Percentiles rank a stretch among this genome's conserved stretches.
phyloP scores from a whole-genome alignment of 345 rosid genomes.

The Salix exigua region DNA sequence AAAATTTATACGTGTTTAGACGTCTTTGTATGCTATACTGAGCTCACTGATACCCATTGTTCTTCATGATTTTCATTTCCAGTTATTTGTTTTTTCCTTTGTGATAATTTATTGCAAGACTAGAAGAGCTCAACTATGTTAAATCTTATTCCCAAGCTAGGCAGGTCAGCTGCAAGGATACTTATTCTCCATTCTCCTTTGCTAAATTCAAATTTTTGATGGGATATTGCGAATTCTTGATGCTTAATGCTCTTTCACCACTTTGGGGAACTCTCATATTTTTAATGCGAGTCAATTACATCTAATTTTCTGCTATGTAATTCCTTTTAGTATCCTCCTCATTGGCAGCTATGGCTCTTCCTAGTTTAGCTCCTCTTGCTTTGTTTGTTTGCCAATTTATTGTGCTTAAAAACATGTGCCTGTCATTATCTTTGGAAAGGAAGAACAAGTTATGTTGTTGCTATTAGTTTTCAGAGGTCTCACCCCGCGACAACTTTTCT shows the following conservation, averaged over 20 bases:
- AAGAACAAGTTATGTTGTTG: background rate
- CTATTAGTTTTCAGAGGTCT: background rate
- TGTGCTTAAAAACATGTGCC: background rate
- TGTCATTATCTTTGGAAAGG: background rate
- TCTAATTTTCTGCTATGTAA: constrained; percentile 7
- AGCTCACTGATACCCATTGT: background rate
- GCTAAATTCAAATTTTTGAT: background rate
- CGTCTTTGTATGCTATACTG: background rate
- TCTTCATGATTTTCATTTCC: background rate
- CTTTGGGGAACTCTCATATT: background rate
- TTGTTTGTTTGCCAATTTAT: background rate
- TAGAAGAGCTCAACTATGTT: background rate
- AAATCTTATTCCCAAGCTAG: background rate
- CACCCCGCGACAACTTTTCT: background rate
- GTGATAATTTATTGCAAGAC: background rate
- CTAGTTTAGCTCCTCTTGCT: background rate
- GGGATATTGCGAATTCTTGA: background rate
- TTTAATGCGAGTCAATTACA: constrained; percentile 9
- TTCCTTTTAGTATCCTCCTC: constrained; percentile 10
- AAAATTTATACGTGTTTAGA: background rate
- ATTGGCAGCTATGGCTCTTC: background rate
- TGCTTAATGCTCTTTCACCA: background rate
- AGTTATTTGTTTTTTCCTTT: background rate
- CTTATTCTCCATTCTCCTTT: background rate
- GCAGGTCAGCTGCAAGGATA: background rate